phyloP scores from a whole-genome alignment of 805 yeast genomes.

The Kodamaea fukazawae region DNA sequence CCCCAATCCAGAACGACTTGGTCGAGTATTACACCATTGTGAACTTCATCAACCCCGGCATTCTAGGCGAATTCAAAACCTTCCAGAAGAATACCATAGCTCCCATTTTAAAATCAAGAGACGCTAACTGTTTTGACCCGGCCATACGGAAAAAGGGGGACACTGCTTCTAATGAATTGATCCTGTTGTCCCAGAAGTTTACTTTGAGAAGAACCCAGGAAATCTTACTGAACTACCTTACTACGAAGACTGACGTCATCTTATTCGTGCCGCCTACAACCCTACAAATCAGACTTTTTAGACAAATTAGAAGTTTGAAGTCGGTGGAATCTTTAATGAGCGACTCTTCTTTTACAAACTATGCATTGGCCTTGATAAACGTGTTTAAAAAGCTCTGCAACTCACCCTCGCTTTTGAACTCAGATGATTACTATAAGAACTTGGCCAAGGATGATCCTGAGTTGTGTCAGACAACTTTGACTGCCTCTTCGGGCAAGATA shows the following conservation, averaged over 20 bases:
- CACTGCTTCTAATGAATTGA: constrained; percentile 59
- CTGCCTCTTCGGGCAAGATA: constrained; percentile 55
- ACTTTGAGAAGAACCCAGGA: constrained; percentile 70
- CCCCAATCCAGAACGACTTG: constrained; percentile 92
- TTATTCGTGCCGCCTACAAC: constrained; percentile 75
- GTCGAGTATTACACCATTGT: constrained; percentile 76
- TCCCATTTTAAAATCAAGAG: constrained; percentile 75
- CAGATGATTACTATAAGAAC: constrained; percentile 44
- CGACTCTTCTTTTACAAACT: constrained; percentile 32
- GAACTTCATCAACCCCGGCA: constrained; percentile 82
- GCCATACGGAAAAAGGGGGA: constrained; percentile 55
- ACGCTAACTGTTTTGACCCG: constrained; percentile 50
- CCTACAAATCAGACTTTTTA: constrained; percentile 56
- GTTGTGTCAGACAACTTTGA: constrained; percentile 12
- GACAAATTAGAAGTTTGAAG: constrained; percentile 43
- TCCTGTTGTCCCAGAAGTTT: constrained; percentile 61
- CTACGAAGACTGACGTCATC: constrained; percentile 72
- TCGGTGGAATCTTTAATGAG: constrained; percentile 30
- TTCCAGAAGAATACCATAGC: constrained; percentile 61
- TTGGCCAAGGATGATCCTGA: constrained; percentile 10
- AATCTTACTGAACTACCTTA: constrained; percentile 55
- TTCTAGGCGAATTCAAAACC: constrained; percentile 58
- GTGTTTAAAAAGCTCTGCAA: constrained; percentile 79
- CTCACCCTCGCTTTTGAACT: constrained; percentile 61
- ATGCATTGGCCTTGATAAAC: constrained; percentile 64